Evolutionary conservation across 2,329 filamentous ascomycete species (phyloP), one percentile per base, ranked within the genome.

Genomic region (Sarocladiaceae sp.): DNA sequence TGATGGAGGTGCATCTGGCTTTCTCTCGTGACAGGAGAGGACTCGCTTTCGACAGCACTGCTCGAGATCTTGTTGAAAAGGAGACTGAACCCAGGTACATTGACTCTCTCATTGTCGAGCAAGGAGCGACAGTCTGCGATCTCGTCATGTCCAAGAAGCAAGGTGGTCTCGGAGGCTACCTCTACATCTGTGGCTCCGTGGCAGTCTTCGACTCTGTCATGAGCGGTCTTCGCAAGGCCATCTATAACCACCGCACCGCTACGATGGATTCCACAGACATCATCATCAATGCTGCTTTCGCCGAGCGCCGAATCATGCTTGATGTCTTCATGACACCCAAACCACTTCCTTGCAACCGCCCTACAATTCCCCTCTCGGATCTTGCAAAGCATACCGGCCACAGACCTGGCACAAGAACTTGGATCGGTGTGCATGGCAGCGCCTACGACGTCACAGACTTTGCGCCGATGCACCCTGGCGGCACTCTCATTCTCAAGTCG

Each of bases 261-360:
- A 79, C 74, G 0, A 76, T 77, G 66, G 73, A 78, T 29, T 73
- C 72, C 0, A 72, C 75, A 1, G 77, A 80, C 51, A 61, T 71
- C 28, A 72, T 80, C 48, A 61, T 80, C 49, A 73, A 76, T 56
- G 74, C 72, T 22, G 77, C 78, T 0, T 80, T 80, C 53, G 77
- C 77, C 0, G 78, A 81, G 61, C 68, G 78, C 1, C 69, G 78
- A 5, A 77, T 81, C 58, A 80, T 80, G 78, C 62, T 80, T 0
- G 77, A 80, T 53, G 75, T 80, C 36, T 80, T 80, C 60, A 80
- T 80, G 77, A 75, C 75, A 1, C 78, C 77, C 1, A 76, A 74
- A 53, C 71, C 77, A 0, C 68, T 80, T 2, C 73, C 76, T 0
- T 77, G 72, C 60, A 75, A 78, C 40, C 65, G 72, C 1, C 73